These are phyloP conservation scores for Exophiala oligosperma DNA, from an alignment of 2,329 filamentous ascomycete genomes.

Conservation along the genomic window DNA sequence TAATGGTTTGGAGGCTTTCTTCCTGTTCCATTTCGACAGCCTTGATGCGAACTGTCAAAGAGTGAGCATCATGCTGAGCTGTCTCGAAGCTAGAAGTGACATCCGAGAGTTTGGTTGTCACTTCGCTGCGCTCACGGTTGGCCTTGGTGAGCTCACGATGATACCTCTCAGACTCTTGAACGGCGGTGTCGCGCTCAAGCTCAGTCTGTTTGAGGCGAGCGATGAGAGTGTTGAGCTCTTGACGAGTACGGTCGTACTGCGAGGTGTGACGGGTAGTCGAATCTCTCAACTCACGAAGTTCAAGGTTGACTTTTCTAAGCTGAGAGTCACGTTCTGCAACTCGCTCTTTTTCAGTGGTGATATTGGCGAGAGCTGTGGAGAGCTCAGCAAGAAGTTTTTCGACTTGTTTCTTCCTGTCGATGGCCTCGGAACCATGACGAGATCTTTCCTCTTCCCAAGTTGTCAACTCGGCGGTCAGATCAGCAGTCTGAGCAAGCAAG, in stretches of 20 bases:
- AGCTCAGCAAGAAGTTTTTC: constrained; percentile 35
- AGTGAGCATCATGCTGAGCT: constrained; percentile 30
- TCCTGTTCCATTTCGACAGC: constrained; percentile 31
- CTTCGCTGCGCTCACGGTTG: constrained; percentile 32
- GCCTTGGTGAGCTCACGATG: constrained; percentile 30
- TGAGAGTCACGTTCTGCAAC: constrained; percentile 33
- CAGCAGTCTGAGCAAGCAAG: constrained; percentile 32
- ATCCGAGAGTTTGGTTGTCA: constrained; percentile 30
- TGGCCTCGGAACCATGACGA: constrained; percentile 23
- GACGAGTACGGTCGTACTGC: constrained; percentile 27
- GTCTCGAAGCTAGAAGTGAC: constrained; percentile 29
- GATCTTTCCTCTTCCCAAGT: constrained; percentile 29
- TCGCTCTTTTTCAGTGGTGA: constrained; percentile 31
- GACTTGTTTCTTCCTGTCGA: constrained; percentile 26
- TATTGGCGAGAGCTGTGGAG: constrained; percentile 26
- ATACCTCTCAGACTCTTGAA: constrained; percentile 31
- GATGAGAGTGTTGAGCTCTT: constrained; percentile 28
- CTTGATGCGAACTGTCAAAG: constrained; percentile 30
- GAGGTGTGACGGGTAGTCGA: constrained; percentile 26
- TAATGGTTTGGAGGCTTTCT: constrained; percentile 31
- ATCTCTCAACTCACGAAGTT: constrained; percentile 29
- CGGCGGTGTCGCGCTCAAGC: constrained; percentile 30
- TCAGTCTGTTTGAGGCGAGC: constrained; percentile 27
- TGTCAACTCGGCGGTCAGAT: constrained; percentile 31
- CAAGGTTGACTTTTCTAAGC: constrained; percentile 29